A percentile compares a stretch with the other conserved stretches of the same genome.
These are phyloP conservation scores for Trapa incisa DNA, from an alignment of 345 rosid genomes.

Conservation along the genomic window DNA sequence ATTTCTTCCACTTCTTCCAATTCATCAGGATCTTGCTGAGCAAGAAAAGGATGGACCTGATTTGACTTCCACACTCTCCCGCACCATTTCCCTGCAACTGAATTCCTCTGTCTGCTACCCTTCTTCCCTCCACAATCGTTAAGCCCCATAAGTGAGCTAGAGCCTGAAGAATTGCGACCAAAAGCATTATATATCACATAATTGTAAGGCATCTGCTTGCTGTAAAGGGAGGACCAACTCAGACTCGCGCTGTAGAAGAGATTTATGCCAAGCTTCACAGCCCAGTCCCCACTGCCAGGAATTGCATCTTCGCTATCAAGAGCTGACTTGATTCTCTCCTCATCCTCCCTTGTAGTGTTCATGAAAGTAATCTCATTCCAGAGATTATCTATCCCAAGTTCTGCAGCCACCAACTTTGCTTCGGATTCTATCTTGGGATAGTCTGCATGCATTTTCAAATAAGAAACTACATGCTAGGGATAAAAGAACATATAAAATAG, in stretches of 20 bases:
- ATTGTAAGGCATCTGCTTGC: conserved; percentile 97
- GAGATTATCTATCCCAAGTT: conserved; percentile 41
- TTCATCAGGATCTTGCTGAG: conserved; percentile 36
- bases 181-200: conserved; percentile 69
- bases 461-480: not conserved
- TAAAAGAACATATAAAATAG: not conserved
- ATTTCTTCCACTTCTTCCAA: conserved; percentile 48
- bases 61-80: conserved; percentile 98
- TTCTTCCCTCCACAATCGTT: conserved; percentile 35
- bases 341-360: conserved; percentile 56
- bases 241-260: conserved; percentile 80
- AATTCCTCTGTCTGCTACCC: conserved; percentile 25
- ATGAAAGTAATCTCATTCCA: conserved; percentile 56
- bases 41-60: conserved; percentile 79
- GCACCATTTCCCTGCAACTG: conserved; percentile 85
- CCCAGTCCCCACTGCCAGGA: conserved; percentile 85
- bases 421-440: conserved; percentile 78
- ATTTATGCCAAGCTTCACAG: conserved; percentile 79
- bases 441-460: conserved; percentile 39
- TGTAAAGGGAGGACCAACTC: conserved; percentile 70
- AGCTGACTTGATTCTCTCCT: conserved; percentile 49
- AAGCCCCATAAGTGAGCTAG: conserved; percentile 31
- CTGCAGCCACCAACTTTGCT: conserved; percentile 65
- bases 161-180: conserved; percentile 45
- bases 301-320: conserved; percentile 69